phyloP scores from a whole-genome alignment of 257 asterid species.

The Nemophila menziesii region DNA sequence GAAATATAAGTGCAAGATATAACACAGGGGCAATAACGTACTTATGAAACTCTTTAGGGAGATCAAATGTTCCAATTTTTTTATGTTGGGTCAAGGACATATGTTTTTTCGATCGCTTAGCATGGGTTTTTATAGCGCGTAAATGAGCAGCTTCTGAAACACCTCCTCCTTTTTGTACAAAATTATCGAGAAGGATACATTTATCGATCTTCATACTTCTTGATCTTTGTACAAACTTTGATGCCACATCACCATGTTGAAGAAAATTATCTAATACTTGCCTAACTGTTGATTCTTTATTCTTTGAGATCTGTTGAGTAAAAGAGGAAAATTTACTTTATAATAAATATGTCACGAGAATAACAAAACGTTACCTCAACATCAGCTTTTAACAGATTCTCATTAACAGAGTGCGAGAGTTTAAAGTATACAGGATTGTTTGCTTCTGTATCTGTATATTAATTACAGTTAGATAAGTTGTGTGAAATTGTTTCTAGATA shows the following conservation, averaged over 20 bases:
- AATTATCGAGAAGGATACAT: conserved; percentile 79
- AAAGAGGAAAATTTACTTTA: neutral
- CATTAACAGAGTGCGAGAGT: conserved; percentile 50
- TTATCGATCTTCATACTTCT: conserved; percentile 55
- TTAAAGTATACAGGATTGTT: conserved; percentile 56
- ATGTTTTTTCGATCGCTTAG: conserved; percentile 67
- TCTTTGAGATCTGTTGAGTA: conserved; percentile 33
- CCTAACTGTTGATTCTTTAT: conserved; percentile 31
- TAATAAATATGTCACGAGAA: neutral
- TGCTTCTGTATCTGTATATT: conserved; percentile 36
- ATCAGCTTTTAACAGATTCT: conserved; percentile 38
- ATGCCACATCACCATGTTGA: conserved; percentile 71
- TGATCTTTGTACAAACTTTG: conserved; percentile 73
- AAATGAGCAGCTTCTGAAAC: conserved; percentile 15
- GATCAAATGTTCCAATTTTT: conserved; percentile 42
- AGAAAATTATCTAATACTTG: conserved; percentile 59
- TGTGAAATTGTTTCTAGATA: neutral
- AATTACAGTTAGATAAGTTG: conserved; percentile 1
- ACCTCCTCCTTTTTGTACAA: conserved; percentile 37
- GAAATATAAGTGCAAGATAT: neutral
- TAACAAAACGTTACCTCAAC: conserved; percentile 40
- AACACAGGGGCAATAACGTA: conserved; percentile 26
- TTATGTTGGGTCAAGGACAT: conserved; percentile 68
- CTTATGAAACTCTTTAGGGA: conserved; percentile 59
- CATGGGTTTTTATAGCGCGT: conserved; percentile 26